phyloP scores from a whole-genome alignment of 768 basidiomycete genomes.

The Coprinellus micaceus region DNA sequence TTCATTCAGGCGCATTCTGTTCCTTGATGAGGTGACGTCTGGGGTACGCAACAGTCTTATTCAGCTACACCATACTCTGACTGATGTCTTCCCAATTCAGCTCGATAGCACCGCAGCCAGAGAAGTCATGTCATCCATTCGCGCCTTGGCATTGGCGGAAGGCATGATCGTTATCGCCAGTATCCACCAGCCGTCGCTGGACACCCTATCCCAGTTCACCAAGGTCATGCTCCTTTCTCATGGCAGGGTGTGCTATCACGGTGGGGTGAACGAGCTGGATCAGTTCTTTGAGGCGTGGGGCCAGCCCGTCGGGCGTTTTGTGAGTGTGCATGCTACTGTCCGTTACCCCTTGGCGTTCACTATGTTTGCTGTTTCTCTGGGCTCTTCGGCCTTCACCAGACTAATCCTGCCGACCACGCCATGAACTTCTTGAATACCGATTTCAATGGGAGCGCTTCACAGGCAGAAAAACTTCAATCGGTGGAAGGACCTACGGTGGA shows the following conservation, averaged over 20 bases:
- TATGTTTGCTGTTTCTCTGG: constrained; percentile 18
- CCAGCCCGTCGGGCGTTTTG: constrained; percentile 34
- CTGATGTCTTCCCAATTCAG: constrained; percentile 16
- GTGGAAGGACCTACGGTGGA: constrained; percentile 11
- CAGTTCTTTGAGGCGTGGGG: constrained; percentile 36
- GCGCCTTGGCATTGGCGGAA: constrained; percentile 40
- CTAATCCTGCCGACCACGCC: constrained; percentile 57
- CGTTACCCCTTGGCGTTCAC: not conserved
- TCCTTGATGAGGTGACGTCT: constrained; percentile 62
- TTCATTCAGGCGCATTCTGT: constrained; percentile 52
- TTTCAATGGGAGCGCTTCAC: constrained; percentile 23
- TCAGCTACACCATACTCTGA: not conserved
- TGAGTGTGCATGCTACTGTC: constrained; percentile 16
- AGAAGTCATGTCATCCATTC: constrained; percentile 42
- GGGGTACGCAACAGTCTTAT: constrained; percentile 33
- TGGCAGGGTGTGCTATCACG: constrained; percentile 44
- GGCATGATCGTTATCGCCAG: constrained; percentile 58
- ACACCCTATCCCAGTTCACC: constrained; percentile 59
- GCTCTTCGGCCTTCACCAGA: constrained; percentile 19
- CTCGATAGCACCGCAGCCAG: constrained; percentile 47
- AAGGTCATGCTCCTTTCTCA: constrained; percentile 54
- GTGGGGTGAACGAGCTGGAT: constrained; percentile 38
- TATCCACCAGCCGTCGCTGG: constrained; percentile 65
- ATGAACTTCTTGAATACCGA: constrained; percentile 55
- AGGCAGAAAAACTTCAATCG: constrained; percentile 7